Percentiles rank a stretch among this genome's conserved stretches.
Conservation (phyloP, 2,329 filamentous ascomycete genomes). For the Ceratocystis papillata region DNA sequence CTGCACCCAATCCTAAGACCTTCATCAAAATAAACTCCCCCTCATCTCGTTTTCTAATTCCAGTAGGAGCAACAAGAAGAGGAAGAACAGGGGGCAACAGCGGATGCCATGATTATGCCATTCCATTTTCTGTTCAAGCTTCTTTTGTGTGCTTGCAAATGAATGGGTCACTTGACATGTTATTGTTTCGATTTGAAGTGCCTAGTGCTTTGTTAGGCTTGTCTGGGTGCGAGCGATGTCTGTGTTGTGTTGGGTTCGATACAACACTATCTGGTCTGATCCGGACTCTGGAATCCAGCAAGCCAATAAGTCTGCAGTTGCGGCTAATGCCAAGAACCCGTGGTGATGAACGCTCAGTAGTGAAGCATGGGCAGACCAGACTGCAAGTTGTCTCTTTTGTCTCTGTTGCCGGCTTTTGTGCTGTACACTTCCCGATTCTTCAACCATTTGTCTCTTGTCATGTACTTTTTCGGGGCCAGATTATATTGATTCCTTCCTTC, state of each 20-base stretch:
- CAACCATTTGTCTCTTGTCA: not conserved
- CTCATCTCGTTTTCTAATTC: no score
- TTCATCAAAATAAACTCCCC: no score
- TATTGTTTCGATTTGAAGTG: constrained; percentile 4
- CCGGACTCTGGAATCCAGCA: not conserved
- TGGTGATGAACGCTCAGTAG: not conserved
- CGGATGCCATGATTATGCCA: not conserved
- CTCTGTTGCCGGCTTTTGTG: not conserved
- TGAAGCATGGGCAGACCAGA: not conserved
- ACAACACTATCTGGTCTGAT: not conserved
- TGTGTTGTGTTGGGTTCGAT: not conserved
- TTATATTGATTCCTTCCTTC: no score
- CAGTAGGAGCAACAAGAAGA: constrained; percentile 1
- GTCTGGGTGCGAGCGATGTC: not conserved
- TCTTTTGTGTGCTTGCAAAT: no score
- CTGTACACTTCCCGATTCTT: not conserved
- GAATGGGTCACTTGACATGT: constrained; percentile 4
- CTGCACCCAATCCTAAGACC: no score
- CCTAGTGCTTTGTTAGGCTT: not conserved
- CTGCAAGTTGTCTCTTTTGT: not conserved
- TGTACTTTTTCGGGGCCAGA: no score
- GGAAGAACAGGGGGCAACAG: not conserved
- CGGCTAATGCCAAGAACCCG: not conserved
- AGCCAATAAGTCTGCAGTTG: not conserved
- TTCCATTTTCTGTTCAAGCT: no score